phyloP scores from a whole-genome alignment of 176 grass and related monocot species.

The Cenchrus purpureus region DNA sequence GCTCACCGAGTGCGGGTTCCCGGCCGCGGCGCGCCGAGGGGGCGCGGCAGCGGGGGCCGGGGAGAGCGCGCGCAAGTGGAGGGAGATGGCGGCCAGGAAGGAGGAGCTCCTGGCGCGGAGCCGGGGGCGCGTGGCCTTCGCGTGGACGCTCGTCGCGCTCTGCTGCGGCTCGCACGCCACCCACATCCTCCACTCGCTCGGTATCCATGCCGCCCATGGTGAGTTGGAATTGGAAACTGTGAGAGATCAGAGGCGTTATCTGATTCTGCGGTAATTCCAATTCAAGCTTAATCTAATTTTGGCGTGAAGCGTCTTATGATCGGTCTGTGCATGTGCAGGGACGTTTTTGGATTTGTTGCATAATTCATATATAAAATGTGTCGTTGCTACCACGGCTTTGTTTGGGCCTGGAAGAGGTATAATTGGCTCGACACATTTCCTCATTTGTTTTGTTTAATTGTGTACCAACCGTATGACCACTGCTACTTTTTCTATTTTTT shows the following conservation, averaged over 20 bases:
- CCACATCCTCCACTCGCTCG: slow-evolving; percentile 83
- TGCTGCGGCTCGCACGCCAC: slow-evolving; percentile 89
- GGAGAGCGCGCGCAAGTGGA: slow-evolving; percentile 89
- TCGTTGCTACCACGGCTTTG: slow-evolving; percentile 68
- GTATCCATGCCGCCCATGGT: slow-evolving; percentile 89
- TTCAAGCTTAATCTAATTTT: not conserved
- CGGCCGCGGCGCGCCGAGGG: slow-evolving; percentile 51
- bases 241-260: not conserved
- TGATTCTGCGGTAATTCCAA: not conserved
- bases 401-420: slow-evolving; percentile 96
- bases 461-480: not conserved
- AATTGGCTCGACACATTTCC: not conserved
- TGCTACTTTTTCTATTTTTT: not conserved
- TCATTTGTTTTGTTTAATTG: not conserved
- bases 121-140: slow-evolving; percentile 74
- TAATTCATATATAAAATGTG: slow-evolving; percentile 94
- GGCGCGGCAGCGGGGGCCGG: slow-evolving; percentile 50
- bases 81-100: slow-evolving; percentile 87
- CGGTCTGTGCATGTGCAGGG: slow-evolving; percentile 44
- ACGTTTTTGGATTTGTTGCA: slow-evolving; percentile 74
- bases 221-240: slow-evolving; percentile 26
- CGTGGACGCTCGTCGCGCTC: slow-evolving; percentile 98
- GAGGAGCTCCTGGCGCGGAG: slow-evolving; percentile 73
- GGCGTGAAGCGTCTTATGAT: not conserved
- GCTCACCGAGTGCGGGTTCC: slow-evolving; percentile 83